phyloP scores from a whole-genome alignment of 306 rosid genomes.

The Abrus precatorius region DNA sequence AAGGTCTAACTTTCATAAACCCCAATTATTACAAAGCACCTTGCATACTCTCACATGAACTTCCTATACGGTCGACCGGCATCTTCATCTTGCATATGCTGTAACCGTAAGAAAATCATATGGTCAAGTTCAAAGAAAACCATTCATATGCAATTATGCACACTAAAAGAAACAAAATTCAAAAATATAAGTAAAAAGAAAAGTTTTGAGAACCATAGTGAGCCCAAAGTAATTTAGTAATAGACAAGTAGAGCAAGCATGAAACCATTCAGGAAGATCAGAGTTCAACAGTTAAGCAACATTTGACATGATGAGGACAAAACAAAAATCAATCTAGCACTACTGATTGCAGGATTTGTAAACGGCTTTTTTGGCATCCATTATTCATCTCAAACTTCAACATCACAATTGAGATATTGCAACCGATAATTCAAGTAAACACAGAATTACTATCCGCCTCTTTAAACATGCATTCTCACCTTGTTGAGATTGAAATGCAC shows the following conservation, averaged over 20 bases:
- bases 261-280: background rate
- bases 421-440: background rate
- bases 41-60: constrained; percentile 63
- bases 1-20: constrained; percentile 45
- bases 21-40: constrained; percentile 55
- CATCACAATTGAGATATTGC: constrained; percentile 12
- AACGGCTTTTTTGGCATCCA: background rate
- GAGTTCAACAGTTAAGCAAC: background rate
- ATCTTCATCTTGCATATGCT: constrained; percentile 98
- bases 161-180: background rate
- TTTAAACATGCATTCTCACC: background rate
- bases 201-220: background rate
- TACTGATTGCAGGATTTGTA: background rate
- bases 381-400: constrained; percentile 26
- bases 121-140: background rate
- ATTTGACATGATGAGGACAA: background rate
- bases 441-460: background rate
- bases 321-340: background rate
- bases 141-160: background rate
- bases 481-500: background rate
- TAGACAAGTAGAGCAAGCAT: constrained; percentile 12
- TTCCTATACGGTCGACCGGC: constrained; percentile 89
- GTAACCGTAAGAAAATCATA: constrained; percentile 41
- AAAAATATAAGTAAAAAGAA: background rate
- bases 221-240: background rate